These are phyloP conservation scores for Neotropicomus parvogracilis DNA, from an alignment of 1,284 basidiomycete species.

Conservation along the genomic window DNA sequence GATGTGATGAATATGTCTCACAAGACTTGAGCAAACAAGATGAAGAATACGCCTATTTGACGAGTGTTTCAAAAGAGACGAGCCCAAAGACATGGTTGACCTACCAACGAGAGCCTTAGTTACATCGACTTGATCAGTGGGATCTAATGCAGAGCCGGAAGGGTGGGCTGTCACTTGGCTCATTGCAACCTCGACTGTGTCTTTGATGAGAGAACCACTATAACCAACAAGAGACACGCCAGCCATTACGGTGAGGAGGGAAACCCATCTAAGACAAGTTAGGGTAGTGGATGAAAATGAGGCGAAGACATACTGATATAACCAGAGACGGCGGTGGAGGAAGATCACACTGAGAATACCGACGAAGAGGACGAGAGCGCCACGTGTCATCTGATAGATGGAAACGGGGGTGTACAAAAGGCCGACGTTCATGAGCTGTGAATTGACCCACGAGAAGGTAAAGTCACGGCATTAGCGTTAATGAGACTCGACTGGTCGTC, in stretches of 20 bases:
- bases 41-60: slow-evolving; percentile 74
- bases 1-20: slow-evolving; percentile 42
- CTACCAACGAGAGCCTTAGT: slow-evolving; percentile 68
- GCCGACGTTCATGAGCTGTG: slow-evolving; percentile 90
- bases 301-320: slow-evolving; percentile 64
- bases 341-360: slow-evolving; percentile 91
- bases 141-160: slow-evolving; percentile 30
- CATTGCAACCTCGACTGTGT: slow-evolving; percentile 50
- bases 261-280: slow-evolving; percentile 68
- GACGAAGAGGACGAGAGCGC: slow-evolving; percentile 95
- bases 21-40: slow-evolving; percentile 97
- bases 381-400: slow-evolving; percentile 97
- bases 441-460: slow-evolving; percentile 18
- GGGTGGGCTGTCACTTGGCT: slow-evolving; percentile 26
- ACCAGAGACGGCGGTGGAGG: slow-evolving; percentile 75
- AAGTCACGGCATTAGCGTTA: slow-evolving; percentile 20
- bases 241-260: slow-evolving; percentile 85
- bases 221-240: slow-evolving; percentile 92
- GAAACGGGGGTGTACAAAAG: slow-evolving; percentile 95
- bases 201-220: slow-evolving; percentile 84
- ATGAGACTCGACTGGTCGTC: slow-evolving; percentile 6
- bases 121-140: slow-evolving; percentile 53
- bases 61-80: slow-evolving; percentile 3
- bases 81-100: slow-evolving; percentile 12
- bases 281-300: slow-evolving; percentile 2